Base-by-base conservation (phyloP, 2,329 filamentous ascomycete genomes). In the Ciborinia camelliae region DNA sequence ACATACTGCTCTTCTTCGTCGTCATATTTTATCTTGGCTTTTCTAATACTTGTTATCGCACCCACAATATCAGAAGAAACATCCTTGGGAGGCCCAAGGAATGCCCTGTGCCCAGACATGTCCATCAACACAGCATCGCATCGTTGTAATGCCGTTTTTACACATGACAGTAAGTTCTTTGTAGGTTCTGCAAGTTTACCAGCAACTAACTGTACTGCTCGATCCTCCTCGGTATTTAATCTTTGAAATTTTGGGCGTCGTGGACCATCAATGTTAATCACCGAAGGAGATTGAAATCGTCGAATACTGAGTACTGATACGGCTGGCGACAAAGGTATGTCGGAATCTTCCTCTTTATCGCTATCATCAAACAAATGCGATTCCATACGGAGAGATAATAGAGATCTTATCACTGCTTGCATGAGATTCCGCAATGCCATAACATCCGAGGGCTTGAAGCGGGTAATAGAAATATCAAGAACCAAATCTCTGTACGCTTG, bases 81-180 rank as follows among this genome's bases (percentile, higher is more conserved):
- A 7, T 77, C 73, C 39, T 69, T 63, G 5, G 78, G 68, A 28
- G 81, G 81, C 0, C 82, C 81, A 5, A 84, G 75, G 67, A 80
- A 77, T 53, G 74, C 75, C 55, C 82, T 77, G 70, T 82, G 79
- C 3, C 82, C 81, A 32, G 82, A 82, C 68, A 84, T 78, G 14
- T 81, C 78, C 81, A 86, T 84, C 39, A 86, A 69, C 5, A 79
- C 79, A 5, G 81, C 82, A 71, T 86, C 81, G 62, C 81, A 84
- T 64, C 77, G 74, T 55, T 74, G 72, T 35, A 85, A 69, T 0
- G 77, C 76, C 20, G 77, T 73, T 43, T 75, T 76, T 78, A 85
- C 83, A 66, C 77, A 78, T 1, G 73, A 68, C 1, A 86, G 71
- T 35, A 86, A 74, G 23, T 78, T 76, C 28, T 76, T 75, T 2